Evolutionary conservation across 1,284 basidiomycete genomes (phyloP), one percentile per base, ranked within the genome.

Genomic region (Xerocomus minutiporus): DNA sequence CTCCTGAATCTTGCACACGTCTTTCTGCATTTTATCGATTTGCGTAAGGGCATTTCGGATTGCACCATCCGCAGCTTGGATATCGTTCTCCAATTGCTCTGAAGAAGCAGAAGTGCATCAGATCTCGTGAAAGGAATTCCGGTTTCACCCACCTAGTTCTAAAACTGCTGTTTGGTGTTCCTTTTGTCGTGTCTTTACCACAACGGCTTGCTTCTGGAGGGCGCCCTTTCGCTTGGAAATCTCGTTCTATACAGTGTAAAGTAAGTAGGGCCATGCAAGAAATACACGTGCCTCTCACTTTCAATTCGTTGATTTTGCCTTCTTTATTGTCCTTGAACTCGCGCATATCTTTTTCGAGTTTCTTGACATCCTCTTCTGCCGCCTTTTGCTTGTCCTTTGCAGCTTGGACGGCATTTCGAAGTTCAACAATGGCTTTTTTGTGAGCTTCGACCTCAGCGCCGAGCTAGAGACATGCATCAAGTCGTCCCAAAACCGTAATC

Each of bases 241-340:
- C 54, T 86, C 83, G 23, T 79, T 80, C 88, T 66, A 8, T 47
- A 35, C 8, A 13, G 46, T 38, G 5, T n/a, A 41, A 32, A 34
- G 35, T 68, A 20, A 65, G 50, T 4, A 46, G 39, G 8, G 11
- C 7, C 17, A 31, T 45, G 31, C 31, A 4, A 55, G 2, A 50
- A 36, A n/a, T 46, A 17, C n/a, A 26, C n/a, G 9, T 34, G 45
- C 36, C 40, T 60, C 71, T 42, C 50, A 90, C 92, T 78, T 94
- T 96, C 61, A 99, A 83, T 69, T 98, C 89, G 39, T 90, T 90
- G 51, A 95, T 89, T 74, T 99, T 99, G 45, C 92, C 92, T 53
- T 97, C 96, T 70, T 97, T 97, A 76, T 99, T 95, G 70, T 93
- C 88, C 75, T 97, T 95, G 75, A 99, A 97, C 75, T 99, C 97